phyloP scores from a whole-genome alignment of 192 early-diverging fungal genomes.

The Phlyctochytrium bullatum region DNA sequence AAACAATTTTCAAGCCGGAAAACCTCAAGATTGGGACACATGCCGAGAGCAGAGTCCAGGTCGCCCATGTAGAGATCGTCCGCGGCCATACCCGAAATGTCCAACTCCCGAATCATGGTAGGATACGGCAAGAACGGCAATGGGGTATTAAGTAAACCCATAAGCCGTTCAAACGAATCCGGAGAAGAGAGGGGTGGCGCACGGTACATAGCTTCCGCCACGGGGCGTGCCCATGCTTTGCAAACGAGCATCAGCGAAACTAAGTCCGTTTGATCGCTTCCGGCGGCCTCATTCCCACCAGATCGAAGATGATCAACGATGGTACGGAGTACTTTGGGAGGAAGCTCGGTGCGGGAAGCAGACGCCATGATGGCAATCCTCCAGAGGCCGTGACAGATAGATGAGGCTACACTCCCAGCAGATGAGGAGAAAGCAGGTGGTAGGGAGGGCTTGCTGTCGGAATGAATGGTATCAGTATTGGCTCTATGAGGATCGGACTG shows the following conservation, averaged over 20 bases:
- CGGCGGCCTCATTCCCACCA: too few relatives aligned
- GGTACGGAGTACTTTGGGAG: not conserved
- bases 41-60: constrained; percentile 40
- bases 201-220: constrained; percentile 39
- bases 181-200: constrained; percentile 35
- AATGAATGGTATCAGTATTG: too few relatives aligned
- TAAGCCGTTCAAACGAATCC: constrained; percentile 47
- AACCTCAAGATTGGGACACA: constrained; percentile 33
- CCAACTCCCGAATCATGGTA: constrained; percentile 42
- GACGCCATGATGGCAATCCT: not conserved
- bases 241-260: constrained; percentile 28
- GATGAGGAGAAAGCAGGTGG: too few relatives aligned
- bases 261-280: constrained; percentile 26
- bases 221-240: constrained; percentile 36
- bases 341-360: not conserved
- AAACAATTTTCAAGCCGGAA: constrained; percentile 50
- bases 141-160: constrained; percentile 30
- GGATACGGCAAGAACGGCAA: constrained; percentile 39
- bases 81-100: constrained; percentile 45
- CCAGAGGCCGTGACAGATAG: too few relatives aligned
- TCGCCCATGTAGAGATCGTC: constrained; percentile 57
- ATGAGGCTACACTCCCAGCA: too few relatives aligned
- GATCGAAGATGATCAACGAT: not conserved
- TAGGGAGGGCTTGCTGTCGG: too few relatives aligned
- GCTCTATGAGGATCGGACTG: too few relatives aligned